These are phyloP conservation scores for Microdochium paspali DNA, from an alignment of 2,329 filamentous ascomycete species.

Conservation along the genomic window DNA sequence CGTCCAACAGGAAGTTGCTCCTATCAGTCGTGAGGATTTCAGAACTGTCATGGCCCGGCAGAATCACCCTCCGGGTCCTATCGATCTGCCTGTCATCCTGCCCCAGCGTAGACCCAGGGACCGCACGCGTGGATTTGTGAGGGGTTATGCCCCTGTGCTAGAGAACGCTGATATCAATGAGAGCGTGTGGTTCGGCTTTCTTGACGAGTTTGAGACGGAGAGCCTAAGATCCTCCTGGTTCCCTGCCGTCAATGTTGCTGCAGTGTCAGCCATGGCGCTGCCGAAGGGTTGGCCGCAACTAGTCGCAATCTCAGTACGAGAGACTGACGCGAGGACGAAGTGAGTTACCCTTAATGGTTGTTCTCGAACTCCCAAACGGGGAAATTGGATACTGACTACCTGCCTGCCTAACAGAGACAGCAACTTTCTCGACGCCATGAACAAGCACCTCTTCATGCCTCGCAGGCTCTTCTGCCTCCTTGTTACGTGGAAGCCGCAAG, in stretches of 20 bases:
- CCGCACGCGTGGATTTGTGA: conserved; percentile 29
- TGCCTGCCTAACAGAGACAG: conserved; percentile 11
- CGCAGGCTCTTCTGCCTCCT: conserved; percentile 35
- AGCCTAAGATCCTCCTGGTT: conserved; percentile 15
- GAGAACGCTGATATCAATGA: conserved; percentile 27
- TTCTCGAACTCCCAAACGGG: conserved; percentile 22
- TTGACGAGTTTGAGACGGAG: conserved; percentile 28
- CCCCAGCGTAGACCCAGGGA: conserved; percentile 30
- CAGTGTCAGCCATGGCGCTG: conserved; percentile 26
- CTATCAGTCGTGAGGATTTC: too few relatives aligned
- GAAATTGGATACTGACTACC: too few relatives aligned
- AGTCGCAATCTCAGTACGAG: conserved; percentile 27
- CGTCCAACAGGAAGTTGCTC: conserved; percentile 3
- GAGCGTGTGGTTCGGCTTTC: conserved; percentile 28
- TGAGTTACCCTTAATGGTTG: conserved; percentile 18
- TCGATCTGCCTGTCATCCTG: conserved; percentile 25
- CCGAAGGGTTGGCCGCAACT: conserved; percentile 27
- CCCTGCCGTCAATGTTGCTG: conserved; percentile 19
- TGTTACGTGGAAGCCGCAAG: not conserved
- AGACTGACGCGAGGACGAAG: too few relatives aligned
- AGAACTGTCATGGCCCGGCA: not conserved
- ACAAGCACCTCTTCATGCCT: conserved; percentile 46
- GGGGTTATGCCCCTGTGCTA: conserved; percentile 31
- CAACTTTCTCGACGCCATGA: conserved; percentile 44
- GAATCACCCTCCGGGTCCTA: not conserved